Base-by-base conservation (phyloP, 441 rosid genomes). In the Francoa sonchifolia region DNA sequence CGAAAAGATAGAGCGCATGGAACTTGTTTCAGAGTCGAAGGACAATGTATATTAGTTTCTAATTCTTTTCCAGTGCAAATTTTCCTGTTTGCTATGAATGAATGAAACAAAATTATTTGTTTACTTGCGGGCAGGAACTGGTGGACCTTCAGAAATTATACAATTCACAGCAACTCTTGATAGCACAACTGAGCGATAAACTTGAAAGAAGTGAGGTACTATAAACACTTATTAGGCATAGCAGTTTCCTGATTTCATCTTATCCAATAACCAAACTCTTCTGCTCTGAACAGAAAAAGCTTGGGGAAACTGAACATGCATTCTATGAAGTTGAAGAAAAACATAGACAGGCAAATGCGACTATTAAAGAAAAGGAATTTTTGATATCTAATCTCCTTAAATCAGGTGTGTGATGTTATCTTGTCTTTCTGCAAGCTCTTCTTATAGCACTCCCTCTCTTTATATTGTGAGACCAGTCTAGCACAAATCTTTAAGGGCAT, bases 1-100 rank as follows among this genome's bases (percentile, higher is more conserved):
- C 51, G 99, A 90, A 71, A 90, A 80, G 68, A 83, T 90, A 48
- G 99, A 86, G 65, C 82, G 65, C 54, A 74, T 90, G 84, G 96
- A 83, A 72, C 82, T 67, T 54, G 66, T 69, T 3, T 69, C 88
- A 42, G 95, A 82, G 46, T 75, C 93, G 19, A 90, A 86, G 71
- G 92, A 83, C 49, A 86, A 79, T 73, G 96, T 82, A 45, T 15
- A n/a, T n/a, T n/a, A n/a, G n/a, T n/a, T n/a, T n/a, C n/a, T n/a
- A n/a, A n/a, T n/a, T n/a, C n/a, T n/a, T n/a, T n/a, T n/a, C n/a
- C n/a, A n/a, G n/a, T n/a, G n/a, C n/a, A n/a, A n/a, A n/a, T 10
- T 36, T 36, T 36, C 11, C 10, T 18, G 18, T 19, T 31, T 29
- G 8, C 36, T 16, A 27, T 11, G 17, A 16, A 11, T 12, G 26